Base-by-base conservation (phyloP, 148 eudicot species). In the Camellia granthamiana region DNA sequence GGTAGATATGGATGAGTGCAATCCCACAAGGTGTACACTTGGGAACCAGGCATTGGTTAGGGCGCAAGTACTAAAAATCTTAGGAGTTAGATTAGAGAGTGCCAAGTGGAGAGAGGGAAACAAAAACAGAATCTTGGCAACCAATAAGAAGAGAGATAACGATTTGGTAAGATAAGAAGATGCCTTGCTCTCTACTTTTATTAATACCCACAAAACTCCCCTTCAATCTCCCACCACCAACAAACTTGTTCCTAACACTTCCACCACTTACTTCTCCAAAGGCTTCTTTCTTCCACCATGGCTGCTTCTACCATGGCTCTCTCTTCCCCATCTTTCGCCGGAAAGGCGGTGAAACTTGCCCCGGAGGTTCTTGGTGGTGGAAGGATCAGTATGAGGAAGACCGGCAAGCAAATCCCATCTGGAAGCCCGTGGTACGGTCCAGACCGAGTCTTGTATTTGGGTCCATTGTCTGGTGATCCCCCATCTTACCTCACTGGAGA, bases 221-320 rank as follows among this genome's bases (percentile, higher is more conserved):
- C 10, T 76, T 19, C 64, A 7, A 19, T 19, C 3, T 43, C 51
- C 65, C 79, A 77, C 41, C 78, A 63, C 15, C 30, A 54, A 61
- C 43, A 43, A 43, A 19, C 14, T n/a, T 44, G 47, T 16, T 19
- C 61, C 2, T 55, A 23, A 42, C 16, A 15, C 23, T 43, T 15
- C 11, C 18, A 16, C 19, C 72, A 30, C 38, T 30, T 30, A 30
- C 38, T 30, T 30, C 38, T 46, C 56, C 55, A 10, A 70, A 47
- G 47, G 14, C 18, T 15, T 3, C 3, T 4, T 7, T n/a, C 3
- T 19, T 46, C 68, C 52, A 69, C 61, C 80, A 88, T 88, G 90
- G 88, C 85, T 56, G 76, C 90, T 76, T 86, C 90, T 2, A 60
- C 90, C 30, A 84, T 86, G 87, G 87, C 90, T 16, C 84, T 88